Evolutionary conservation across 257 asterid genomes (phyloP).

Genomic region (Buddleja alternifolia): DNA sequence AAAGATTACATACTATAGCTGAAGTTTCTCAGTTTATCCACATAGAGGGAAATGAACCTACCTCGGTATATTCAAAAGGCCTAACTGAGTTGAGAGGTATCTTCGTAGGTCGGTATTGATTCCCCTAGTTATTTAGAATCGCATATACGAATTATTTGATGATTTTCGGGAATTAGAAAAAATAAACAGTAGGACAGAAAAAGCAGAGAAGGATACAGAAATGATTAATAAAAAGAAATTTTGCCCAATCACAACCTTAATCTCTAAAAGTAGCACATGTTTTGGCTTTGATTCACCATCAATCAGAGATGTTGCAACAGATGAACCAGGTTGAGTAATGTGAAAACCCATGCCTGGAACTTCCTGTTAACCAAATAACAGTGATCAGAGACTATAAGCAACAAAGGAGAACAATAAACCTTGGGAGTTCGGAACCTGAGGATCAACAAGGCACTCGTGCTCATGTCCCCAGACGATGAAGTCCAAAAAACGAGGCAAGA

Average conservation of each 20-base stretch:
- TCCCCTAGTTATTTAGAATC: constrained; percentile 59
- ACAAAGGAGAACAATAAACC: constrained; percentile 19
- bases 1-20: constrained; percentile 32
- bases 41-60: constrained; percentile 37
- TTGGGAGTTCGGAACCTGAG: constrained; percentile 63
- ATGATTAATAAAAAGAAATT: constrained; percentile 16
- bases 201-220: not conserved
- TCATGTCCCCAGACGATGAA: constrained; percentile 99
- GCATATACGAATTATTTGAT: constrained; percentile 28
- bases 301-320: constrained; percentile 94
- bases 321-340: constrained; percentile 98
- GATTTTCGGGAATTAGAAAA: constrained; percentile 1
- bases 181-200: constrained; percentile 13
- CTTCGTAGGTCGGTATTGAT: constrained; percentile 94
- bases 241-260: constrained; percentile 60
- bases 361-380: constrained; percentile 61
- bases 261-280: constrained; percentile 92
- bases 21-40: constrained; percentile 32
- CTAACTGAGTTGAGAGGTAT: constrained; percentile 93
- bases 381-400: constrained; percentile 31
- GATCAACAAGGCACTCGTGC: constrained; percentile 98
- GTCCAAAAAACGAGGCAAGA: constrained; percentile 93
- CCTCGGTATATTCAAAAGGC: constrained; percentile 96
- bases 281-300: constrained; percentile 99
- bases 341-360: constrained; percentile 99